Conservation (phyloP, 179 eudicot species). For the Monotropa hypopitys region DNA sequence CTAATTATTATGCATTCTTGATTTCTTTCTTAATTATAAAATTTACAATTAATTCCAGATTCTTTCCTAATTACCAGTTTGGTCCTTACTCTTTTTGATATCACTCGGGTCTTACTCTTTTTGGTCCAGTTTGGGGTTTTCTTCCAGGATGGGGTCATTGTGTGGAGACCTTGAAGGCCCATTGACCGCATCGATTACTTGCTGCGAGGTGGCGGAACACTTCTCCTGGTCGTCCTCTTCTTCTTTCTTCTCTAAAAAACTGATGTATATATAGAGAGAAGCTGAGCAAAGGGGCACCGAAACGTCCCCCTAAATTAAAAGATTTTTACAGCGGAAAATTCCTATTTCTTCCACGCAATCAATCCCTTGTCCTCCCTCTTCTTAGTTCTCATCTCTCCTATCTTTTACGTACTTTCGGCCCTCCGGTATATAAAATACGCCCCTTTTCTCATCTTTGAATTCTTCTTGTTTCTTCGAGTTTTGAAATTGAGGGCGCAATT, state of each 20-base stretch:
- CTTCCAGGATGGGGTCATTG: too few species aligned
- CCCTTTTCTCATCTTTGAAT: background rate
- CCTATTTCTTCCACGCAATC: constrained; percentile 27
- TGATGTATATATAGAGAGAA: background rate
- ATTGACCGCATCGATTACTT: too few species aligned
- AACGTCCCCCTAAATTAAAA: background rate
- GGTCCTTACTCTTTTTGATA: too few species aligned
- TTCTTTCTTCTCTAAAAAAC: background rate
- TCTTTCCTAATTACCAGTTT: too few species aligned
- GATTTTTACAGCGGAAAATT: background rate
- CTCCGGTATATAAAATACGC: background rate
- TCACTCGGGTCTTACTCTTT: too few species aligned
- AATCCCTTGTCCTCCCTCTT: background rate
- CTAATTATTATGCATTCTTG: too few species aligned
- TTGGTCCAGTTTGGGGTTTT: too few species aligned
- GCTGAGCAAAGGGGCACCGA: background rate
- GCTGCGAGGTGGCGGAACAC: too few species aligned
- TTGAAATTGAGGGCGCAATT: background rate
- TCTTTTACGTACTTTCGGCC: background rate
- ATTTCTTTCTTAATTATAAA: too few species aligned
- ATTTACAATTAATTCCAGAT: too few species aligned
- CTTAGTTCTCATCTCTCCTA: background rate
- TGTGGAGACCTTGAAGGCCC: too few species aligned
- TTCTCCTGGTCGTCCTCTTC: background rate
- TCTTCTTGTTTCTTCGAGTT: background rate